Evolutionary conservation across 2,329 filamentous ascomycete genomes (phyloP).

Genomic region (Colletotrichum navitas): DNA sequence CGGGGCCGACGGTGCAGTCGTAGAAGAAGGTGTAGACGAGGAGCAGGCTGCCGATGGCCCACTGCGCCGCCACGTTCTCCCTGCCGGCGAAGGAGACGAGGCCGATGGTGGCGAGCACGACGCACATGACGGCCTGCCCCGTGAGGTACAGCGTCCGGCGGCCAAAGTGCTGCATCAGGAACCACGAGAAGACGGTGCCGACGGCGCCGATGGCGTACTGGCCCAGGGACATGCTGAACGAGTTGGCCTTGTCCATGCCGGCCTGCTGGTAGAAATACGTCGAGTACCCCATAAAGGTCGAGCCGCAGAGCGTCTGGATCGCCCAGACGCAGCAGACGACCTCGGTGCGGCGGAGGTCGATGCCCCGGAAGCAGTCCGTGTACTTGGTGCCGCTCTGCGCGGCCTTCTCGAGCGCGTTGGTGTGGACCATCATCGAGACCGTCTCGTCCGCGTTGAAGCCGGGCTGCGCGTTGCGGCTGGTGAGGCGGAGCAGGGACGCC

Average conservation of each 20-base stretch:
- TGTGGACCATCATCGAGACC: conserved; percentile 65
- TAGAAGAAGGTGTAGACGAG: conserved; percentile 60
- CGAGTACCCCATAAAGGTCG: conserved; percentile 52
- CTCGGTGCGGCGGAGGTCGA: conserved; percentile 60
- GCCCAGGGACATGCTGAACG: conserved; percentile 57
- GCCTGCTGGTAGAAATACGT: conserved; percentile 60
- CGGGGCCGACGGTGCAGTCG: conserved; percentile 60
- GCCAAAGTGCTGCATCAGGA: conserved; percentile 57
- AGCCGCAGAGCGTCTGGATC: conserved; percentile 56
- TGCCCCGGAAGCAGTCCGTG: conserved; percentile 61
- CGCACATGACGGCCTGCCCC: conserved; percentile 56
- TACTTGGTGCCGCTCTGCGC: conserved; percentile 57
- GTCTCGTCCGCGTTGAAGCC: conserved; percentile 57
- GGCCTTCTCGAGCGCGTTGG: conserved; percentile 62
- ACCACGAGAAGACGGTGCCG: conserved; percentile 62
- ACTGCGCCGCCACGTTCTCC: conserved; percentile 60
- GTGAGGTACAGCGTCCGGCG: conserved; percentile 59
- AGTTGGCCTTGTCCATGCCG: conserved; percentile 54
- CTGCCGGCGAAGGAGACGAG: conserved; percentile 58
- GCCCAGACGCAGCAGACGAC: conserved; percentile 57
- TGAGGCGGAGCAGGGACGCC: conserved; percentile 55
- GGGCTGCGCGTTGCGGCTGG: conserved; percentile 47
- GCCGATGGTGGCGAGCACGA: conserved; percentile 58
- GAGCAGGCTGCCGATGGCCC: conserved; percentile 61
- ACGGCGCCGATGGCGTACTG: conserved; percentile 59